Evolutionary conservation across 2,329 filamentous ascomycete genomes (phyloP).

Genomic region (Gaeumannomyces tritici): DNA sequence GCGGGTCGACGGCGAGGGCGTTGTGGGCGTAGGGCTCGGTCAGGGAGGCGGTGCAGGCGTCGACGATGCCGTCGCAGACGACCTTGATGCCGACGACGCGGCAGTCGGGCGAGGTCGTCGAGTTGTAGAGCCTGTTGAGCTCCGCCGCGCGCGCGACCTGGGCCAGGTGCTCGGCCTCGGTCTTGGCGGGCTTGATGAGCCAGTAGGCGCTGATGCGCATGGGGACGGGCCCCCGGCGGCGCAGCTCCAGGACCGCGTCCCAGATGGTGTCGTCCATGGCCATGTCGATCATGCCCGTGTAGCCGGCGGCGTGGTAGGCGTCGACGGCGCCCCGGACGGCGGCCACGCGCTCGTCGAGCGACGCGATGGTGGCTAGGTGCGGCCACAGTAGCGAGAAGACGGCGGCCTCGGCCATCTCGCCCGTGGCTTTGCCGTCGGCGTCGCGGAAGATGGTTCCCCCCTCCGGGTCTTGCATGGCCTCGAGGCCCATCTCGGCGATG

Average conservation of each 20-base stretch:
- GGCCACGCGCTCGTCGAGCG: conserved; percentile 35
- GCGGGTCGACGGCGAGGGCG: conserved; percentile 32
- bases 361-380: conserved; percentile 35
- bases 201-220: conserved; percentile 46
- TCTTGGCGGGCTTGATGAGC: conserved; percentile 37
- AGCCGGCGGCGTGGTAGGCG: conserved; percentile 39
- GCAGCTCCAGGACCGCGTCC: conserved; percentile 36
- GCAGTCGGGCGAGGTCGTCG: conserved; percentile 31
- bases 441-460: conserved; percentile 44
- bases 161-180: conserved; percentile 30
- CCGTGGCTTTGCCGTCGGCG: conserved; percentile 32
- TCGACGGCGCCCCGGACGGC: conserved; percentile 35
- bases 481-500: conserved; percentile 37
- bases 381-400: conserved; percentile 45
- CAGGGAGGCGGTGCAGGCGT: conserved; percentile 54
- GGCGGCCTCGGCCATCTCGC: conserved; percentile 44
- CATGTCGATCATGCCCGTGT: conserved; percentile 48
- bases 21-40: conserved; percentile 46
- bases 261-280: conserved; percentile 47
- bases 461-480: conserved; percentile 33
- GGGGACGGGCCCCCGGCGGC: conserved; percentile 22
- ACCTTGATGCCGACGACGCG: conserved; percentile 54
- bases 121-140: conserved; percentile 33
- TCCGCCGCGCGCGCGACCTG: conserved; percentile 43
- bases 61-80: conserved; percentile 55